These are phyloP conservation scores for Leptomonas seymouri DNA, from an alignment of 208 protist genomes.

Conservation along the genomic window DNA sequence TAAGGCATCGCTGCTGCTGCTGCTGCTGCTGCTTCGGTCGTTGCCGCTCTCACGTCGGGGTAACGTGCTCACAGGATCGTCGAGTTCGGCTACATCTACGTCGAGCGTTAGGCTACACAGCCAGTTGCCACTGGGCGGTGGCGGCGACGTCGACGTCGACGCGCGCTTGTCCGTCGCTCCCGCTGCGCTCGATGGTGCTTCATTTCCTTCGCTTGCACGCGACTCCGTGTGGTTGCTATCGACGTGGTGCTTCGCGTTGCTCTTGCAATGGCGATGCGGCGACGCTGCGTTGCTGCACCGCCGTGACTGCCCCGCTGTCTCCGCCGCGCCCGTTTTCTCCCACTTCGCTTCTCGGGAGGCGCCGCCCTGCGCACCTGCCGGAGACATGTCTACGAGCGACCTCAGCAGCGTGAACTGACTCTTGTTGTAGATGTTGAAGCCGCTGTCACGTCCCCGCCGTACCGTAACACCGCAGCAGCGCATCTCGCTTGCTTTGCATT, in stretches of 20 bases:
- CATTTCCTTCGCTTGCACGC: no score
- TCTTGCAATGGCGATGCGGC: no score
- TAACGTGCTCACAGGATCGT: background rate
- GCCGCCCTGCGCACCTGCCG: constrained; percentile 18
- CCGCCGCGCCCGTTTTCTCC: background rate
- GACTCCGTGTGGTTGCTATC: no score
- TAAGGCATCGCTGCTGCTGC: background rate
- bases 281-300: no score
- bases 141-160: background rate
- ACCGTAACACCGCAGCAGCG: constrained; percentile 52
- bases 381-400: constrained; percentile 56
- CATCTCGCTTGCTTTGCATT: constrained; percentile 52
- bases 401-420: constrained; percentile 33
- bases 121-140: background rate
- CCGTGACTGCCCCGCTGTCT: no score
- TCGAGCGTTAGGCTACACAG: background rate
- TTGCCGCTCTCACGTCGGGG: background rate
- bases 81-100: background rate
- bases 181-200: background rate
- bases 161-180: background rate
- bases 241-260: no score
- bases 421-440: constrained; percentile 63
- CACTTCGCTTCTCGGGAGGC: constrained; percentile 10
- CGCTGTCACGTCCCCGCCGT: constrained; percentile 51
- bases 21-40: background rate